phyloP scores from a whole-genome alignment of 208 protist genomes.

The Phytomonas serpens region DNA sequence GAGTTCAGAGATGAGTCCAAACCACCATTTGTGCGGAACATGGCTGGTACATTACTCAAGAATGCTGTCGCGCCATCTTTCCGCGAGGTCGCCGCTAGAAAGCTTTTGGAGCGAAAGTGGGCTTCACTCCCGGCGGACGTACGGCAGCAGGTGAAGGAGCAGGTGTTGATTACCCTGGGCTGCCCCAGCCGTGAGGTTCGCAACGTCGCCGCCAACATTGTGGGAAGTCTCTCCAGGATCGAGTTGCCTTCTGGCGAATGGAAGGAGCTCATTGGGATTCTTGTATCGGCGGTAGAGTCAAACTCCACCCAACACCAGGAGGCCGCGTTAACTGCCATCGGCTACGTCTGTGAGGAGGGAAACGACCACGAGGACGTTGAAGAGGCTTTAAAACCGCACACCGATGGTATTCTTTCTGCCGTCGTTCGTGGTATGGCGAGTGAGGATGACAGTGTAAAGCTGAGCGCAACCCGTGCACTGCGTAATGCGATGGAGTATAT shows the following conservation, averaged over 20 bases:
- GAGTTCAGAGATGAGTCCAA: constrained; percentile 92
- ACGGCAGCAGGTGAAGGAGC: constrained; percentile 54
- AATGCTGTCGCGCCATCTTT: constrained; percentile 91
- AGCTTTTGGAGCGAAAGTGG: constrained; percentile 61
- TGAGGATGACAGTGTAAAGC: constrained; percentile 66
- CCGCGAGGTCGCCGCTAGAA: constrained; percentile 59
- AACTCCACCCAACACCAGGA: constrained; percentile 75
- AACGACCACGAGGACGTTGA: constrained; percentile 61
- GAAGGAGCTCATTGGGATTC: constrained; percentile 83
- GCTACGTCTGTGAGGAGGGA: constrained; percentile 96
- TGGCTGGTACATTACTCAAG: constrained; percentile 93
- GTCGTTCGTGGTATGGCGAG: constrained; percentile 89
- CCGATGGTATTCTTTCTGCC: constrained; percentile 85
- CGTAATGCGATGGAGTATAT: constrained; percentile 96
- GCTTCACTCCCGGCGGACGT: constrained; percentile 38
- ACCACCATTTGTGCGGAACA: constrained; percentile 64
- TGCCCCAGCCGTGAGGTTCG: constrained; percentile 75
- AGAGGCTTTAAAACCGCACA: constrained; percentile 51
- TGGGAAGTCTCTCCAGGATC: constrained; percentile 93
- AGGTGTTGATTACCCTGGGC: constrained; percentile 75
- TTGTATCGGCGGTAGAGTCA: constrained; percentile 62
- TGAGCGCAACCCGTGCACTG: constrained; percentile 89
- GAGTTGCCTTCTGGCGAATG: constrained; percentile 94
- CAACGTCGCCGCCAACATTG: constrained; percentile 89
- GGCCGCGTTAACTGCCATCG: constrained; percentile 91